These are phyloP conservation scores for Yarrowia yakushimensis DNA, from an alignment of 805 yeast species.

Conservation along the genomic window DNA sequence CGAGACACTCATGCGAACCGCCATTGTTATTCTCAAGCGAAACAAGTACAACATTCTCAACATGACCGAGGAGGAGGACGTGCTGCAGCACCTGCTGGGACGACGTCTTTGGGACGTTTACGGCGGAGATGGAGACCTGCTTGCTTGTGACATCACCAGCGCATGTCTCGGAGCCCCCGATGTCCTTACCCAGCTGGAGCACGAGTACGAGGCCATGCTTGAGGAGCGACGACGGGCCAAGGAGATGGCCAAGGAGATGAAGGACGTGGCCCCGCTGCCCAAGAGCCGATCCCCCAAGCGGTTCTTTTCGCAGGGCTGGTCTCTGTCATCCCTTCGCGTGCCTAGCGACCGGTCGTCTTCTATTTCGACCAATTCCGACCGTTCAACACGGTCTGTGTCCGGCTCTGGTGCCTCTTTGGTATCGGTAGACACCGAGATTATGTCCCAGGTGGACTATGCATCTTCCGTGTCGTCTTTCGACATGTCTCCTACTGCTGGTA, in stretches of 20 bases:
- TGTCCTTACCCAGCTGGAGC: constrained; percentile 1
- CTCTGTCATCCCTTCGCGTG: constrained; percentile 11
- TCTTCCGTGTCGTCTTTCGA: constrained; percentile 20
- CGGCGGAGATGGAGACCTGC: constrained; percentile 39
- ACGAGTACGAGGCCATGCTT: constrained; percentile 1
- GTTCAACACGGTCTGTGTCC: constrained; percentile 23
- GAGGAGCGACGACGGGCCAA: constrained; percentile 17
- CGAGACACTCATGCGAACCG: constrained; percentile 52
- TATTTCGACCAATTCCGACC: neutral
- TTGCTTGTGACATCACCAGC: constrained; percentile 37
- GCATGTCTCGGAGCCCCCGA: neutral
- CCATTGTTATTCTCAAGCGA: constrained; percentile 49
- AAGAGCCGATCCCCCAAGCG: constrained; percentile 3
- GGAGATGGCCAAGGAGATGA: neutral
- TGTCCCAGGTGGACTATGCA: constrained; percentile 25
- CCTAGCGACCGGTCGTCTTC: constrained; percentile 1
- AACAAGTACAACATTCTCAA: constrained; percentile 44
- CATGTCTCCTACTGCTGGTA: constrained; percentile 14
- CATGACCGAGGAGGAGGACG: constrained; percentile 43
- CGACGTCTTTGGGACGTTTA: constrained; percentile 45
- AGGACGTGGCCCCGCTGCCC: neutral
- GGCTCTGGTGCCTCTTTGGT: constrained; percentile 12
- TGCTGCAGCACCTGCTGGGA: constrained; percentile 43
- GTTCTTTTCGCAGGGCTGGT: constrained; percentile 24
- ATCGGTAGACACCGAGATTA: constrained; percentile 13